These are phyloP conservation scores for Nematodospora anomalae DNA, from an alignment of 1,139 yeast genomes.

Conservation along the genomic window DNA sequence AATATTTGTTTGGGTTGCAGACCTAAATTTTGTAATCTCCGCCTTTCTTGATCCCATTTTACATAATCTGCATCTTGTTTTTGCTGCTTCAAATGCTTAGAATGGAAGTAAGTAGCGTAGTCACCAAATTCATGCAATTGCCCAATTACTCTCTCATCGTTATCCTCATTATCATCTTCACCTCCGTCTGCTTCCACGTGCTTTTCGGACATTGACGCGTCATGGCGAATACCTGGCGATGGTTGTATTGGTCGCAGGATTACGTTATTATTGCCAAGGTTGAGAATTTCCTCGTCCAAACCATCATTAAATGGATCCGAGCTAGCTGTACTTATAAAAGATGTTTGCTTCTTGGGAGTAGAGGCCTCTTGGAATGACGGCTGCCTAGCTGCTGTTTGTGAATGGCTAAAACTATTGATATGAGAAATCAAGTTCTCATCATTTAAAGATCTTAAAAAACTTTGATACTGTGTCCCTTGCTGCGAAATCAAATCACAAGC, in stretches of 20 bases:
- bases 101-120: slow-evolving; percentile 63
- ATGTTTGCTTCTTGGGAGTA: slow-evolving; percentile 15
- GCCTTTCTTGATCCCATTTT: slow-evolving; percentile 47
- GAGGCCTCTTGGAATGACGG: slow-evolving; percentile 13
- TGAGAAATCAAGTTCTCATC: slow-evolving; percentile 33
- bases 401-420: slow-evolving; percentile 29
- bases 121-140: slow-evolving; percentile 62
- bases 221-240: not conserved
- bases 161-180: slow-evolving; percentile 8
- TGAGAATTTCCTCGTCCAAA: slow-evolving; percentile 24
- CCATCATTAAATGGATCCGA: slow-evolving; percentile 46
- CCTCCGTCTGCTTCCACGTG: not conserved
- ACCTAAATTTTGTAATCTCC: slow-evolving; percentile 24
- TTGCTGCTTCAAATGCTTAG: slow-evolving; percentile 69
- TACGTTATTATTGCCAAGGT: not conserved
- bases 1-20: slow-evolving; percentile 45
- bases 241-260: not conserved
- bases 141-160: slow-evolving; percentile 25
- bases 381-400: slow-evolving; percentile 7
- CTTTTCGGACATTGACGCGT: not conserved
- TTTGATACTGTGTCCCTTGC: slow-evolving; percentile 17
- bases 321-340: slow-evolving; percentile 26
- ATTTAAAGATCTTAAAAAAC: slow-evolving; percentile 34
- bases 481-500: not conserved
- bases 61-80: slow-evolving; percentile 57